Percentiles rank a stretch among this genome's conserved stretches.
Evolutionary conservation across 1,284 basidiomycete species (phyloP).

Genomic region (Xerocomus amazonicus): DNA sequence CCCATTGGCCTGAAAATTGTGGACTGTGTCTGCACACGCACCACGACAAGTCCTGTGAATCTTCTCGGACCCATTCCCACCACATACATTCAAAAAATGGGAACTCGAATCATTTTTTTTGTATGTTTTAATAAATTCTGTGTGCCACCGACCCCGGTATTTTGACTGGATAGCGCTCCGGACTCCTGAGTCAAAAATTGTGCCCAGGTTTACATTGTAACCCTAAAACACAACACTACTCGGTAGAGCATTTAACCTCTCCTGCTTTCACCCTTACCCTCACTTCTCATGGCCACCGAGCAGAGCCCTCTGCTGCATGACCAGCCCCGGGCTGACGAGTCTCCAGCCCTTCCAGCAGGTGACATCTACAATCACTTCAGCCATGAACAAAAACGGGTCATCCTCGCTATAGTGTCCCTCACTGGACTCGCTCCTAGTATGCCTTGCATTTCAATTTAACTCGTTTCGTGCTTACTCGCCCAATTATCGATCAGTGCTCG

Average conservation of each 20-base stretch:
- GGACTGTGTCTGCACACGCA: no score
- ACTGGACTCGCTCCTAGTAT: conserved; percentile 25
- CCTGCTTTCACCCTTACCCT: neutral
- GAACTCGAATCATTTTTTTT: no score
- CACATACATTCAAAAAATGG: no score
- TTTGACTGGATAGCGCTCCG: neutral
- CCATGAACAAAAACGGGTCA: conserved; percentile 33
- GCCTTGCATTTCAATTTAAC: neutral
- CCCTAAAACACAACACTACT: neutral
- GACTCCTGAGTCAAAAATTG: no score
- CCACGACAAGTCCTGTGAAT: neutral
- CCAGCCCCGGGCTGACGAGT: conserved; percentile 2
- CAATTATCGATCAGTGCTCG: conserved; percentile 36
- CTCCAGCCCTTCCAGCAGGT: neutral
- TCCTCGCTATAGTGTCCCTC: conserved; percentile 41
- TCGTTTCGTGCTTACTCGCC: neutral
- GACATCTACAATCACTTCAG: conserved; percentile 42
- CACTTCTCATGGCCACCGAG: conserved; percentile 20
- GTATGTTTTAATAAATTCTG: no score
- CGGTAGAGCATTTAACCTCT: no score
- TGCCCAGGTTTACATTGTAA: no score
- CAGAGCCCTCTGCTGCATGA: conserved; percentile 17
- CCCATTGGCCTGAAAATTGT: neutral
- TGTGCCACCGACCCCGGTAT: no score
- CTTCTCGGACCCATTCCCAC: neutral